These are phyloP conservation scores for Ogataea chonburiensis DNA, from an alignment of 805 yeast species.

Conservation along the genomic window DNA sequence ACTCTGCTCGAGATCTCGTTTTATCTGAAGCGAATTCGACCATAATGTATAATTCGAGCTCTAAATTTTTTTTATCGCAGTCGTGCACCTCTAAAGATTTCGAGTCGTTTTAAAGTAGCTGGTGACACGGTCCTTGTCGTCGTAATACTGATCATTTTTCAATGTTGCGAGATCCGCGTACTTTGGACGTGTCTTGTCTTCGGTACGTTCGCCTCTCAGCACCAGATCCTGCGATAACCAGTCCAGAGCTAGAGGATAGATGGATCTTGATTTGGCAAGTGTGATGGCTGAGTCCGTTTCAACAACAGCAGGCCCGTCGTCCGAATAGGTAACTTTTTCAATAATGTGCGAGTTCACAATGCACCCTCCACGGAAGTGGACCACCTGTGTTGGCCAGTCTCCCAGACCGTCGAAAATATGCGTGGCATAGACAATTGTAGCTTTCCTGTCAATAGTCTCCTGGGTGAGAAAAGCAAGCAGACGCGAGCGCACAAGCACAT, in stretches of 20 bases:
- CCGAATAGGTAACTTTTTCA: slow-evolving; percentile 35
- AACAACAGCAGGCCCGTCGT: slow-evolving; percentile 17
- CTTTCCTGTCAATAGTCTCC: slow-evolving; percentile 70
- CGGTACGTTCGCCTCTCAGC: slow-evolving; percentile 54
- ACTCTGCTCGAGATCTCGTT: slow-evolving; percentile 18
- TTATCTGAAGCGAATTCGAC: slow-evolving; percentile 11
- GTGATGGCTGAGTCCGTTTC: slow-evolving; percentile 26
- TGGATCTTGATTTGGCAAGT: slow-evolving; percentile 46
- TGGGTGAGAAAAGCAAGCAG: slow-evolving; percentile 63
- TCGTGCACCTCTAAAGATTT: slow-evolving; percentile 9
- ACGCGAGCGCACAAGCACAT: slow-evolving; percentile 82
- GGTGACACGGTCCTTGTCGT: slow-evolving; percentile 43
- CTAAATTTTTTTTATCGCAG: slow-evolving; percentile 8
- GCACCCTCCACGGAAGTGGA: slow-evolving; percentile 73
- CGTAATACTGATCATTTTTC: slow-evolving; percentile 42
- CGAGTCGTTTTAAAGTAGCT: slow-evolving; percentile 54
- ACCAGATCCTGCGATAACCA: slow-evolving; percentile 61
- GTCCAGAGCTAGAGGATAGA: slow-evolving; percentile 70
- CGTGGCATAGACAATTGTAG: slow-evolving; percentile 89
- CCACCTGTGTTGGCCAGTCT: slow-evolving; percentile 81
- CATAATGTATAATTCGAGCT: slow-evolving; percentile 2
- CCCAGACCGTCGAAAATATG: slow-evolving; percentile 96
- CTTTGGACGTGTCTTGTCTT: slow-evolving; percentile 43
- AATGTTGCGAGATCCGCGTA: slow-evolving; percentile 54
- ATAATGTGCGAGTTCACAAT: slow-evolving; percentile 39